Conservation (phyloP, 83 land plant genomes). For the Picea mariana region DNA sequence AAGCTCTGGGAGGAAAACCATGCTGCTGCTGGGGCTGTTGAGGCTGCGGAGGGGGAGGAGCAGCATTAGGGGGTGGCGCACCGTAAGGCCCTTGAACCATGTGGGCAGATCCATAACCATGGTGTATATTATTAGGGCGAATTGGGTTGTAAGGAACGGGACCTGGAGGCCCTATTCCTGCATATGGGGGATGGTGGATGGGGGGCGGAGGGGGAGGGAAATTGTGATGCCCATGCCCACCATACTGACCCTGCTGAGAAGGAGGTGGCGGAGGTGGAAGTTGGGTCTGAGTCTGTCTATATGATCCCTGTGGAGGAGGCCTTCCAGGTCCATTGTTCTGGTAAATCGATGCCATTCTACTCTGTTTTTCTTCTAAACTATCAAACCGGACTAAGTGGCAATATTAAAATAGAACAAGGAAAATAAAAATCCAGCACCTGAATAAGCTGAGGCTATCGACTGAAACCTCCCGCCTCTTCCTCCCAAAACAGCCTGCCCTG, state of each 20-base stretch:
- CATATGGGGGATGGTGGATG: neutral
- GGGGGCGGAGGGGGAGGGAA: conserved; percentile 17
- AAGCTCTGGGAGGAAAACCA: neutral
- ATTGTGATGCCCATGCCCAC: conserved; percentile 6
- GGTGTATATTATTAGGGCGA: conserved; percentile 10
- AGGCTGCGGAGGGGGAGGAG: conserved; percentile 19
- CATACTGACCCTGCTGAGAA: neutral
- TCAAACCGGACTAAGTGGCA: too few relatives aligned
- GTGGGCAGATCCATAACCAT: conserved; percentile 22
- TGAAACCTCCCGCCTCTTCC: too few relatives aligned
- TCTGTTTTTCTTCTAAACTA: too few relatives aligned
- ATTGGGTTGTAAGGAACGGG: conserved; percentile 20
- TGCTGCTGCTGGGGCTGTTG: conserved; percentile 6
- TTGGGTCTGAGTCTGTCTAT: neutral
- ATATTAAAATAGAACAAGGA: too few relatives aligned
- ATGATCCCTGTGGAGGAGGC: neutral
- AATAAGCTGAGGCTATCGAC: too few relatives aligned
- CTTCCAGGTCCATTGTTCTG: conserved; percentile 12
- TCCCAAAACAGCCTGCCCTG: too few relatives aligned
- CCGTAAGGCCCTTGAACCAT: neutral
- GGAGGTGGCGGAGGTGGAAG: neutral
- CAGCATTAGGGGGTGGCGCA: conserved; percentile 23
- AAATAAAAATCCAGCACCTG: too few relatives aligned
- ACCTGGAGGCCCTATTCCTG: too few relatives aligned
- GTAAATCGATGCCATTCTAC: conserved; percentile 19